Evolutionary conservation across 768 basidiomycete genomes (phyloP).

Genomic region (Saitozyma sp.): DNA sequence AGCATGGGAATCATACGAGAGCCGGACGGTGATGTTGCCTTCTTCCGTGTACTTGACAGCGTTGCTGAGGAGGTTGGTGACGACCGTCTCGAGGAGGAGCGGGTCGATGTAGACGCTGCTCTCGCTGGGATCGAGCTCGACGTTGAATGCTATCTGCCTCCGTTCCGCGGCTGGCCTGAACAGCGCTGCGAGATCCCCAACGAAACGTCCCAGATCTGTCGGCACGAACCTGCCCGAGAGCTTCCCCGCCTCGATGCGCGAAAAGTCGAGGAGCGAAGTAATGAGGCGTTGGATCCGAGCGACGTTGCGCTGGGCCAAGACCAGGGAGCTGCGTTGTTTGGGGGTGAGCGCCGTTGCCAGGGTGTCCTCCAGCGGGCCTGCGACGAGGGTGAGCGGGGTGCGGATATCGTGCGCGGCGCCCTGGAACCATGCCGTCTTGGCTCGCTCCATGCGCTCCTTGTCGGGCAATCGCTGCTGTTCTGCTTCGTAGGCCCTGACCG

Average conservation of each 20-base stretch:
- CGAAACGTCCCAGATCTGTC: slow-evolving; percentile 44
- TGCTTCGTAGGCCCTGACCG: slow-evolving; percentile 22
- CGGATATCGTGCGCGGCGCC: slow-evolving; percentile 23
- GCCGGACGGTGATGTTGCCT: slow-evolving; percentile 49
- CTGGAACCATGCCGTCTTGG: slow-evolving; percentile 33
- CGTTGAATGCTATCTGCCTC: slow-evolving; percentile 18
- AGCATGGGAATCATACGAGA: slow-evolving; percentile 36
- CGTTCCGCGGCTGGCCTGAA: slow-evolving; percentile 54
- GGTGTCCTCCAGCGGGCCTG: slow-evolving; percentile 43
- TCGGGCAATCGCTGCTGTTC: slow-evolving; percentile 37
- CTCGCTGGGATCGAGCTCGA: slow-evolving; percentile 20
- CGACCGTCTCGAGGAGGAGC: slow-evolving; percentile 27
- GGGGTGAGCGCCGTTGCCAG: slow-evolving; percentile 19
- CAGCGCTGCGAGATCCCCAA: slow-evolving; percentile 48
- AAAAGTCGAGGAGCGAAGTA: slow-evolving; percentile 55
- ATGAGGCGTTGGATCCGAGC: slow-evolving; percentile 51
- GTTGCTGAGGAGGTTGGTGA: slow-evolving; percentile 33
- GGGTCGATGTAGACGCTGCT: slow-evolving; percentile 28
- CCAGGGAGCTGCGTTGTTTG: slow-evolving; percentile 20
- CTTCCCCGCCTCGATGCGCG: slow-evolving; percentile 50
- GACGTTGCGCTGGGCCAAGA: slow-evolving; percentile 33
- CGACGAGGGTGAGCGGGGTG: slow-evolving; percentile 33
- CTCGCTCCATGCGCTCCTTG: slow-evolving; percentile 29
- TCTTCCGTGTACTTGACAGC: slow-evolving; percentile 49
- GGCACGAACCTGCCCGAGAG: slow-evolving; percentile 40